phyloP scores from a whole-genome alignment of 2,329 filamentous ascomycete genomes.

The Sodiomyces alkalinus region DNA sequence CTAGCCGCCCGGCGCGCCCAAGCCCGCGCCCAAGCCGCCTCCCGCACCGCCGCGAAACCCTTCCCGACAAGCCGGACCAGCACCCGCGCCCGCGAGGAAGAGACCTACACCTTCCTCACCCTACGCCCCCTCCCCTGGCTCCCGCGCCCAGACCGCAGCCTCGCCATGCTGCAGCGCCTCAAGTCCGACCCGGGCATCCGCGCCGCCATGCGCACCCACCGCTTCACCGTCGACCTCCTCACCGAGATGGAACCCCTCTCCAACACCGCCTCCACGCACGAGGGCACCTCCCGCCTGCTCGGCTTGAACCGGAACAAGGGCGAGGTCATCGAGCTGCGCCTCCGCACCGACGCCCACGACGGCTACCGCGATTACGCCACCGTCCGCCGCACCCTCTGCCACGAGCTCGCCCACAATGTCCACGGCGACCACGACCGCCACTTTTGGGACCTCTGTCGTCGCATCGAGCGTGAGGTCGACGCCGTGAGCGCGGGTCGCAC shows the following conservation, averaged over 20 bases:
- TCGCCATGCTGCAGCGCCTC: conserved; percentile 59
- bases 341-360: conserved; percentile 88
- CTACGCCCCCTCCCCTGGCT: conserved; percentile 65
- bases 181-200: conserved; percentile 75
- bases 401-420: conserved; percentile 90
- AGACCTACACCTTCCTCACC: conserved; percentile 64
- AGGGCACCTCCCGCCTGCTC: conserved; percentile 59
- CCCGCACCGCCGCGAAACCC: conserved; percentile 14
- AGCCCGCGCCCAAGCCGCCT: conserved; percentile 18
- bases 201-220: conserved; percentile 67
- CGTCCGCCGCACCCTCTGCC: conserved; percentile 82
- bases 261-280: conserved; percentile 58
- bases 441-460: conserved; percentile 80
- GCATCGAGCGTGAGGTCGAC: conserved; percentile 79
- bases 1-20: conserved; percentile 31
- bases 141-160: conserved; percentile 56
- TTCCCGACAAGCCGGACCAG: too few species aligned
- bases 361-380: conserved; percentile 88
- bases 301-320: conserved; percentile 80
- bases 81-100: conserved; percentile 35
- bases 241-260: conserved; percentile 90
- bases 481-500: conserved; percentile 56
- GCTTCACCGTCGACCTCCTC: conserved; percentile 69
- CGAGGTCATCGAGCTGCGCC: conserved; percentile 75
- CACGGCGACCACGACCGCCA: conserved; percentile 67